A percentile compares a stretch with the other conserved stretches of the same genome.
phyloP scores from a whole-genome alignment of 2,329 filamentous ascomycete species.

The Colletotrichum godetiae region DNA sequence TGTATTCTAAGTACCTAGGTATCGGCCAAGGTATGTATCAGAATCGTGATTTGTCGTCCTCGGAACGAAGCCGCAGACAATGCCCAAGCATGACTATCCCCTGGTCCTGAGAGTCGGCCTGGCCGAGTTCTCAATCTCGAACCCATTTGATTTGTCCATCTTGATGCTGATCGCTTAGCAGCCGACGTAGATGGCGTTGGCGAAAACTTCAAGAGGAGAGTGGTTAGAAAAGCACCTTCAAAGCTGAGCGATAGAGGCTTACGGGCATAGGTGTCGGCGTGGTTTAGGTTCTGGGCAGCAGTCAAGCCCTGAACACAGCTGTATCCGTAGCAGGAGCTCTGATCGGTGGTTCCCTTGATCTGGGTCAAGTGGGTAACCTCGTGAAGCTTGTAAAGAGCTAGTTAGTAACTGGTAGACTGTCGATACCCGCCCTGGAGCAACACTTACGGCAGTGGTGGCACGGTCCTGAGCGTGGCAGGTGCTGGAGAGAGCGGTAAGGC shows the following conservation, averaged over 20 bases:
- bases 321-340: conserved; percentile 64
- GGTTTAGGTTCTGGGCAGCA: conserved; percentile 63
- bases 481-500: conserved; percentile 58
- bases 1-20: background rate
- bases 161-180: conserved; percentile 45
- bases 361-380: conserved; percentile 72
- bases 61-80: background rate
- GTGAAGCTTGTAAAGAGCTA: conserved; percentile 54
- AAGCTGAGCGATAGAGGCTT: too few species aligned
- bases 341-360: conserved; percentile 69
- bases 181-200: conserved; percentile 47
- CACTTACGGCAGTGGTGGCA: conserved; percentile 66
- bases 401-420: too few species aligned
- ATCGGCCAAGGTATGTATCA: background rate
- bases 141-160: background rate
- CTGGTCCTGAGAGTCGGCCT: background rate
- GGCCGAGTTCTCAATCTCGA: background rate
- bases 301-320: conserved; percentile 61
- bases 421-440: background rate
- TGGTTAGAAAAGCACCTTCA: conserved; percentile 46
- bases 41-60: background rate
- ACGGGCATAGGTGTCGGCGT: conserved; percentile 68
- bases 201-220: conserved; percentile 28
- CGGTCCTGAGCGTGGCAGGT: conserved; percentile 74
- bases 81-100: background rate